Evolutionary conservation across 139 green algal genomes (phyloP), one percentile per base, ranked within the genome.

Genomic region (Asterochloris erici): DNA sequence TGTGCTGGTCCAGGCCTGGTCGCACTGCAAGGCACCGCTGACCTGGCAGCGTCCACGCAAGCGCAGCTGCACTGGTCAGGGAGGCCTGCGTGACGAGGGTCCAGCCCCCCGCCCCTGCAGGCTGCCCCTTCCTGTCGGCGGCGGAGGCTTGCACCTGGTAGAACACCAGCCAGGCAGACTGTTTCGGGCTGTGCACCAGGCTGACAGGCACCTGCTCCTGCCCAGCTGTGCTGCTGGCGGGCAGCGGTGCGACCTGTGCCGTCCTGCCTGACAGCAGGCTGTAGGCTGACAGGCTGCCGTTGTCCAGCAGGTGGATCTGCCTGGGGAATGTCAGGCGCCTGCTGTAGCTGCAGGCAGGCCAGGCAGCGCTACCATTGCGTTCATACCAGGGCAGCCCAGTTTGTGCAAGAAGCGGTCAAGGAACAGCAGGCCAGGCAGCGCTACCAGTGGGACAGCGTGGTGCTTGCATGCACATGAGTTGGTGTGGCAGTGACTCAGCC

Each of bases 81-180:
- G 74, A 63, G 60, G n/a, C 16, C 47, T 78, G 38, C 13, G 71
- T 24, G 0, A 84, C 80, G 9, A 84, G 60, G 60, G 80, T 84
- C 68, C 74, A 84, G 24, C 79, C 80, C 60, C 63, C 24, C 24
- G 38, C 28, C 2, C 80, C 69, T 26, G 80, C n/a, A 24, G 47
- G 61, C n/a, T 73, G 78, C 23, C 27, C 15, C 14, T 61, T 23
- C 63, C 78, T 66, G n/a, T 75, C 27, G 27, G 61, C 78, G 28
- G 61, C 78, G 23, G 38, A n/a, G 69, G 63, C 70, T n/a, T 73
- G 38, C 63, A 80, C 81, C 17, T 61, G 38, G 74, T 78, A 84
- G 79, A 86, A 86, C 16, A 86, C 21, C 21, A 86, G 79, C 28
- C 81, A 86, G 11, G 83, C 83, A 24, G 38, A 47, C 24, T 64